These are phyloP conservation scores for Phytophthora tentaculata DNA, from an alignment of 352 stramenopile genomes.

Conservation along the genomic window DNA sequence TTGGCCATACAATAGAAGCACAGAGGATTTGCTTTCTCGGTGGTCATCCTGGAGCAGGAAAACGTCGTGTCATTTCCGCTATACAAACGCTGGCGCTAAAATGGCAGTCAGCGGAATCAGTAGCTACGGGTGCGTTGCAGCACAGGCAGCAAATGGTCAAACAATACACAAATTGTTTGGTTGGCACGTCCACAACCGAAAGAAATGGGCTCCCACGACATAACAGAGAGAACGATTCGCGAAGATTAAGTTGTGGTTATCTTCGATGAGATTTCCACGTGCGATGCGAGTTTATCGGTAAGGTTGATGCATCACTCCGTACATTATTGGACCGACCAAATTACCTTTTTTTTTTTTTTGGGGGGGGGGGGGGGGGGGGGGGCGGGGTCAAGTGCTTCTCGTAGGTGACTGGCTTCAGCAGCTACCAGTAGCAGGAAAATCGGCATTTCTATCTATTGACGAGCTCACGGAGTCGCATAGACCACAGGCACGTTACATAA, in stretches of 20 bases:
- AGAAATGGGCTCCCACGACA: background rate
- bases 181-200: slow-evolving; percentile 3
- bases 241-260: slow-evolving; percentile 1
- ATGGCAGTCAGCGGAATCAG: too few species aligned
- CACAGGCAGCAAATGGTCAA: background rate
- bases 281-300: slow-evolving; percentile 2
- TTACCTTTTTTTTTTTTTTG: too few species aligned
- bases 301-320: background rate
- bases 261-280: slow-evolving; percentile 7
- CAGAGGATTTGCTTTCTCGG: too few species aligned
- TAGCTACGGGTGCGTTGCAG: too few species aligned
- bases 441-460: too few species aligned
- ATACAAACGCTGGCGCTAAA: too few species aligned
- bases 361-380: too few species aligned
- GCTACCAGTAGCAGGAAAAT: too few species aligned
- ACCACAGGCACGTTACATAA: background rate
- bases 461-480: background rate
- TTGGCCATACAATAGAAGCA: too few species aligned
- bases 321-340: background rate
- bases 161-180: slow-evolving; percentile 16
- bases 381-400: slow-evolving; percentile 30
- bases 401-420: slow-evolving; percentile 6
- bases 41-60: too few species aligned
- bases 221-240: slow-evolving; percentile 5
- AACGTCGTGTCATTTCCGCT: too few species aligned